A percentile compares a stretch with the other conserved stretches of the same genome.
Conservation (phyloP, 2,329 filamentous ascomycete genomes). For the Aspergillus brunneoviolaceus region DNA sequence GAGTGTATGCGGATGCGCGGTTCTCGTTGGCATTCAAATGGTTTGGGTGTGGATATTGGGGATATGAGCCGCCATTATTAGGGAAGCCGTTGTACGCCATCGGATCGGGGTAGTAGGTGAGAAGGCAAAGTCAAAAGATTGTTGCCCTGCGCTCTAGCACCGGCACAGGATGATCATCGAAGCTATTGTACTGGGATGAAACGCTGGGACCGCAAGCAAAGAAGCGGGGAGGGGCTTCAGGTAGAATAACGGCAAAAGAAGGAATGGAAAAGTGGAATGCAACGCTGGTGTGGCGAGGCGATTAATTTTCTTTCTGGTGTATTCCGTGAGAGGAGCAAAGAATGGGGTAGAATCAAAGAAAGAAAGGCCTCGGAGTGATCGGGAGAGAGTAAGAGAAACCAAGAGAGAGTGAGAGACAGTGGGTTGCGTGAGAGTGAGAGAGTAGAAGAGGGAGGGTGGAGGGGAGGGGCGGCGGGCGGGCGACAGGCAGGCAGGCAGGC, state of each 20-base stretch:
- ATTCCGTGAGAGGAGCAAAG: not conserved
- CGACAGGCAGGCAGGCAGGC: not conserved
- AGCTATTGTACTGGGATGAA: not conserved
- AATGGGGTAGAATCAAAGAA: slow-evolving; percentile 5
- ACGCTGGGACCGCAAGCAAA: not conserved
- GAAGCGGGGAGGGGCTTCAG: not conserved
- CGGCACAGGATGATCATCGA: slow-evolving; percentile 5
- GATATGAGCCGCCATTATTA: slow-evolving; percentile 29
- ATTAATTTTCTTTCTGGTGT: not conserved
- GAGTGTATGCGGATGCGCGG: slow-evolving; percentile 25
- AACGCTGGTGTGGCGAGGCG: slow-evolving; percentile 4
- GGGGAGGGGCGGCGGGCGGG: not conserved
- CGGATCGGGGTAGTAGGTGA: slow-evolving; percentile 1
- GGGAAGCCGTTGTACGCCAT: slow-evolving; percentile 49
- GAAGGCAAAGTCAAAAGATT: not conserved
- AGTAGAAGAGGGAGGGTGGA: not conserved
- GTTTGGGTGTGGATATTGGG: slow-evolving; percentile 27
- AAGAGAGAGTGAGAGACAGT: not conserved
- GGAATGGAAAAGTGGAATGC: slow-evolving; percentile 1
- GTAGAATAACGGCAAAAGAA: not conserved
- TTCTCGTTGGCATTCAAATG: slow-evolving; percentile 23
- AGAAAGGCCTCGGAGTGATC: slow-evolving; percentile 1
- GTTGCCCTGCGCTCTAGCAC: slow-evolving; percentile 5
- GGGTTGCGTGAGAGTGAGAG: not conserved
- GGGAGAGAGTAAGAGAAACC: slow-evolving; percentile 4